Conservation (phyloP, 345 rosid species). For the Citrus australasica region DNA sequence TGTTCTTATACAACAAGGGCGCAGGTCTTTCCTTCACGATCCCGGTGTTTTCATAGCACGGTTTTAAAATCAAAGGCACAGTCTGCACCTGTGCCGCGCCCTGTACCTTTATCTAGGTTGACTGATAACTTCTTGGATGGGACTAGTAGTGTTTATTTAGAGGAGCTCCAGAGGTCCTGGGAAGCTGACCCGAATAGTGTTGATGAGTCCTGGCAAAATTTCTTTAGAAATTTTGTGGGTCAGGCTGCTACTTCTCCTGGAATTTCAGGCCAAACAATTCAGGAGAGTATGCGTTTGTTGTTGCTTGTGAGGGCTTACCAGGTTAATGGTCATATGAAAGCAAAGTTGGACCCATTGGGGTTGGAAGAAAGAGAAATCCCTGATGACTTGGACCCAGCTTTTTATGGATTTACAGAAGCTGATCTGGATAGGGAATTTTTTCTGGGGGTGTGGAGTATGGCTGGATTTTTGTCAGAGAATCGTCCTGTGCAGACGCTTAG, state of each 20-base stretch:
- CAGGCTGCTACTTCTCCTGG: slow-evolving; percentile 71
- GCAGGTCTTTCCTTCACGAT: slow-evolving; percentile 38
- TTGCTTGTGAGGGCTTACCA: slow-evolving; percentile 79
- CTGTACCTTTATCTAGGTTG: slow-evolving; percentile 74
- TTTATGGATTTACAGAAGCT: slow-evolving; percentile 65
- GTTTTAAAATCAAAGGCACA: slow-evolving; percentile 51
- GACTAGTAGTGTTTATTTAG: slow-evolving; percentile 73
- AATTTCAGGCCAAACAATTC: slow-evolving; percentile 82
- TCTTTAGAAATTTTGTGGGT: slow-evolving; percentile 77
- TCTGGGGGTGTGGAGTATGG: slow-evolving; percentile 76
- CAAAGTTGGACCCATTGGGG: slow-evolving; percentile 70
- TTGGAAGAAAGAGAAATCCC: slow-evolving; percentile 69
- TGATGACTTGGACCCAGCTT: slow-evolving; percentile 59
- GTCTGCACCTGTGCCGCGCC: slow-evolving; percentile 67
- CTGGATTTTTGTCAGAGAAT: slow-evolving; percentile 81
- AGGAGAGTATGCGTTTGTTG: slow-evolving; percentile 83
- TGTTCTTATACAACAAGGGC: slow-evolving; percentile 43
- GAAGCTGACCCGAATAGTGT: slow-evolving; percentile 71
- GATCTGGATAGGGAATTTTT: slow-evolving; percentile 83
- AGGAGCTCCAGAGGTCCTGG: slow-evolving; percentile 82
- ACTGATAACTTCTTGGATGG: slow-evolving; percentile 79
- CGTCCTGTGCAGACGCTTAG: slow-evolving; percentile 81
- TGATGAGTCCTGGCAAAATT: slow-evolving; percentile 87
- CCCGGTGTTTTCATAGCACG: slow-evolving; percentile 48
- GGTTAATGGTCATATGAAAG: slow-evolving; percentile 87